These are phyloP conservation scores for Geosmithia flava DNA, from an alignment of 2,329 filamentous ascomycete species.

Conservation along the genomic window DNA sequence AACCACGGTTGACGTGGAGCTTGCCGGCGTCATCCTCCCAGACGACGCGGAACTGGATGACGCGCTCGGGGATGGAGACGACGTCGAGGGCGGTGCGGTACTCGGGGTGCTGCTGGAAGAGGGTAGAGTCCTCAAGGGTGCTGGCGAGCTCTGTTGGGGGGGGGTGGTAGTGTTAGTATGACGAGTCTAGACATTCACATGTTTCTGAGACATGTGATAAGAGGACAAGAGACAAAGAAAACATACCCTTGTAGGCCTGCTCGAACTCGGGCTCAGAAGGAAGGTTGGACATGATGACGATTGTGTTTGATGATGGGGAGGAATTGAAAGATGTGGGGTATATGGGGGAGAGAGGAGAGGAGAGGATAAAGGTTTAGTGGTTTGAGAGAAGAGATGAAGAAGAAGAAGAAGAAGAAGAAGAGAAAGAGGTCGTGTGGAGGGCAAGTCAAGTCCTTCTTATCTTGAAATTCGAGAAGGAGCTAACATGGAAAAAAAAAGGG, in stretches of 20 bases:
- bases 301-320: neutral
- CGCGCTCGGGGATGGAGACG: slow-evolving; percentile 80
- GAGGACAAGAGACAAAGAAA: too few species aligned
- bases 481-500: neutral
- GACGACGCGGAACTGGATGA: slow-evolving; percentile 93
- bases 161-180: slow-evolving; percentile 2
- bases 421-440: neutral
- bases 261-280: slow-evolving; percentile 91
- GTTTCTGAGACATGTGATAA: neutral
- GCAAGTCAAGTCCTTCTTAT: neutral
- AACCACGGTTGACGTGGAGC: slow-evolving; percentile 86
- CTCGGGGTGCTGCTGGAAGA: slow-evolving; percentile 90
- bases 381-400: neutral
- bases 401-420: neutral
- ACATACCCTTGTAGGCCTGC: slow-evolving; percentile 88
- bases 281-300: slow-evolving; percentile 62
- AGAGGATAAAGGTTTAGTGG: too few species aligned
- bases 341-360: neutral
- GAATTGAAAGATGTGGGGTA: neutral
- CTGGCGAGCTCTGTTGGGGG: slow-evolving; percentile 66
- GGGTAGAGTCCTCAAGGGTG: slow-evolving; percentile 84
- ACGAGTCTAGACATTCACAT: neutral
- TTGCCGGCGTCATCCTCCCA: slow-evolving; percentile 93
- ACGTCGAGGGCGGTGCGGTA: slow-evolving; percentile 85
- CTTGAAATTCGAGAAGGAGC: neutral